Percentiles rank a stretch among this genome's conserved stretches.
These are phyloP conservation scores for Chlamydomonas sp. DNA, from an alignment of 139 green algal species.

Conservation along the genomic window DNA sequence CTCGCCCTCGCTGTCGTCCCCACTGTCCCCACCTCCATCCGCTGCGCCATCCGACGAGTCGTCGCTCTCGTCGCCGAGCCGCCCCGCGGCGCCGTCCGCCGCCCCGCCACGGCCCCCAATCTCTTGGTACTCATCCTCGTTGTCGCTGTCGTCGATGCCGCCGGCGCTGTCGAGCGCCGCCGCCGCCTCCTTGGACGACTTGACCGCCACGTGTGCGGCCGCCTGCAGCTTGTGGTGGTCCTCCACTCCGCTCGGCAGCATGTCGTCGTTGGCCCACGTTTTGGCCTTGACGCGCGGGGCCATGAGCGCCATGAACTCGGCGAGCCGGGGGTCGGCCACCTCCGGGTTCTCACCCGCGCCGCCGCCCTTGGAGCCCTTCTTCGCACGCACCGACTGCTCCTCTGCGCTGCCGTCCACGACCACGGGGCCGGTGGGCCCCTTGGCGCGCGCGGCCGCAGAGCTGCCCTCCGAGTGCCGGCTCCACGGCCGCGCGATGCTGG, in stretches of 20 bases:
- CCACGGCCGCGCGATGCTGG: constrained; percentile 65
- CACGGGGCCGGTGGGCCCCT: too few species aligned
- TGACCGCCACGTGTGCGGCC: background rate
- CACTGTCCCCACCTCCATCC: constrained; percentile 5
- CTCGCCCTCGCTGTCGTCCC: constrained; percentile 1
- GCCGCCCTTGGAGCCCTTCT: constrained; percentile 21
- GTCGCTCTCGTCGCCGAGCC: background rate
- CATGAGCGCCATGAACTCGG: constrained; percentile 91
- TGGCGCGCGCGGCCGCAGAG: constrained; percentile 25
- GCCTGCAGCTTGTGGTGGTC: constrained; percentile 68
- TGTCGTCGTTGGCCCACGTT: constrained; percentile 86
- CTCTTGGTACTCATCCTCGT: constrained; percentile 29
- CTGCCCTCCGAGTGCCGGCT: constrained; percentile 75
- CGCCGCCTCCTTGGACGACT: constrained; percentile 20
- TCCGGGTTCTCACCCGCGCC: background rate
- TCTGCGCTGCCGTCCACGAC: constrained; percentile 10
- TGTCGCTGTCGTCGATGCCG: constrained; percentile 11
- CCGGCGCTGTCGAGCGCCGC: constrained; percentile 1
- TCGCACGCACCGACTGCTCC: constrained; percentile 6
- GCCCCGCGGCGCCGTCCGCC: background rate
- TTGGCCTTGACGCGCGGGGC: constrained; percentile 58
- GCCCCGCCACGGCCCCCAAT: constrained; percentile 12
- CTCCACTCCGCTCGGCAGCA: too few species aligned
- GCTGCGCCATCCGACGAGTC: constrained; percentile 23
- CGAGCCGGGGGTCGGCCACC: constrained; percentile 64